Evolutionary conservation across 2,329 filamentous ascomycete genomes (phyloP), one percentile per base, ranked within the genome.

Genomic region (Fonsecaea multimorphosa): DNA sequence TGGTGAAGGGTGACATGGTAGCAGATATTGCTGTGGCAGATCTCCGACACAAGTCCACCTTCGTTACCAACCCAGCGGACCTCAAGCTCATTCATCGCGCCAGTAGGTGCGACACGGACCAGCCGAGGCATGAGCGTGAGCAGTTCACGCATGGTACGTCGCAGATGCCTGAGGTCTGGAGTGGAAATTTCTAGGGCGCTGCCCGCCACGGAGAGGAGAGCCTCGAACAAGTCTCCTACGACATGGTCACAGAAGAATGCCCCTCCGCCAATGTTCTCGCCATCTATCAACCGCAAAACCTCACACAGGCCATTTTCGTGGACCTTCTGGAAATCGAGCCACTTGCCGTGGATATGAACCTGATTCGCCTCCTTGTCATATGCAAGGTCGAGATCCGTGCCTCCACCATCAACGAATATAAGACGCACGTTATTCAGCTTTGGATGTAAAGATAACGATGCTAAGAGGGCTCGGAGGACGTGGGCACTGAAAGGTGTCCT

Each of bases 291-390:
- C 14, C 40, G 24, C 8, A 51, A 24, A 14, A 60, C 54, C 31
- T 68, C 57, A 57, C 66, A 68, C 16, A 16, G 16, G n/a, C 27
- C 49, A 9, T 24, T 32, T 56, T 58, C n/a, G 34, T 68, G 66
- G 44, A 60, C 49, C 29, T 44, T 57, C 31, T 60, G 3, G 36
- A 73, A 74, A 32, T 69, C 57, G 2, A 73, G 49, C 61, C 66
- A 73, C 57, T 73, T 74, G 5, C 72, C 68, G 49, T 75, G 69
- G 6, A 75, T 49, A 0, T 59, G 29, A 7, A 75, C 44, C 3
- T 8, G 24, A 1, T 56, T 53, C 0, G 62, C 61, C 8, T 65
- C 38, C 7, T 70, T 31, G 31, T 68, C 49, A 2, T 71, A 56
- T 31, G 70, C 65, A 1, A 74, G 56, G 12, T 71, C 60, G 31